Evolutionary conservation across 78 protist species (phyloP), one percentile per base, ranked within the genome.

Genomic region (Pigoraptor vietnamica): DNA sequence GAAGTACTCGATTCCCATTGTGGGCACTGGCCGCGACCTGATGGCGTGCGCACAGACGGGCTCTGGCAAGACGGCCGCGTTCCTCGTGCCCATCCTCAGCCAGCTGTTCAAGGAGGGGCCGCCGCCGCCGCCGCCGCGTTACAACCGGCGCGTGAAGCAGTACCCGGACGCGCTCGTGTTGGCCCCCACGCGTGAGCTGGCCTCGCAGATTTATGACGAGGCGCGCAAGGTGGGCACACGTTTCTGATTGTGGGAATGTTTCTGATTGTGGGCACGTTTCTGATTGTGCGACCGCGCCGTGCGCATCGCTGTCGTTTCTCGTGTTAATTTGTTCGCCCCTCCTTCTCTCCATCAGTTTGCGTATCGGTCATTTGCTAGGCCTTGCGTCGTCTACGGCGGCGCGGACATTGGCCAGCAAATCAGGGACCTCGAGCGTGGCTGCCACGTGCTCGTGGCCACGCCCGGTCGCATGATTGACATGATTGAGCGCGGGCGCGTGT

Each of bases 31-130:
- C 25, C 93, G 99, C 35, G 99, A 99, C 86, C 37, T 99, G 35
- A 99, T 99, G 99, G 99, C 99, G 1, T 99, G 99, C 90, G 99
- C 99, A 9, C 99, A 99, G 95, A 99, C 99, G 9, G 98, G 99
- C 37, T 96, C 98, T 0, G 99, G 99, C 39, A 97, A 97, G 94
- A 98, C 98, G 1, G 98, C 97, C 9, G 98, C 98, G 1, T 98
- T 98, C 95, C 92, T 98, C 36, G 14, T 95, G 56, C 97, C 97
- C 33, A 89, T 87, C 24, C 29, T 95, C 29, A 39, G 33, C 92
- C 19, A 38, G 37, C 23, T 95, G 84, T 82, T 81, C 55, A 34
- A 67, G 89, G 10, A 2, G 38, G 96, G 96, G 38, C 90, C 91
- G 23, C 83, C 40, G 24, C 90, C 91, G 32, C 83, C 40, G 38